A percentile compares a stretch with the other conserved stretches of the same genome.
phyloP scores from a whole-genome alignment of 768 basidiomycete species.

The Boletus pseudopeckii region DNA sequence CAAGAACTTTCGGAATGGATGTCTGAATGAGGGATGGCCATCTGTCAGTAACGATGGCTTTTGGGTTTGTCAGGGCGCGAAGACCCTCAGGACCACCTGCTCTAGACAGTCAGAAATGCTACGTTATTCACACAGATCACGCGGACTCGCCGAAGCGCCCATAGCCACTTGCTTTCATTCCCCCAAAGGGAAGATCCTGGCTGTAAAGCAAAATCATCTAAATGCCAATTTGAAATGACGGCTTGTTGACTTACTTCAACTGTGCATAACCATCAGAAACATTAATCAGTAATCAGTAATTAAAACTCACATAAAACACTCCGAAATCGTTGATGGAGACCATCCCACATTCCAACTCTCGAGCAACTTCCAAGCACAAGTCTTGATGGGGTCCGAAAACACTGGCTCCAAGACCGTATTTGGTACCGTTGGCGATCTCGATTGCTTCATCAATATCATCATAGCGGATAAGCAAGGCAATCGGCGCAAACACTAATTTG shows the following conservation, averaged over 20 bases:
- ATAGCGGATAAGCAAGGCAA: conserved; percentile 85
- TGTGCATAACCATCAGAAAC: conserved; percentile 29
- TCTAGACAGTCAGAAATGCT: conserved; percentile 7
- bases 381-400: conserved; percentile 88
- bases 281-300: background rate
- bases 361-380: conserved; percentile 76
- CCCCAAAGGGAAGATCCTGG: conserved; percentile 95
- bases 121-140: background rate
- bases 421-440: conserved; percentile 81
- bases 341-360: conserved; percentile 89
- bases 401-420: conserved; percentile 89
- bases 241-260: conserved; percentile 56
- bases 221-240: conserved; percentile 5
- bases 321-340: conserved; percentile 95
- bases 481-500: conserved; percentile 81
- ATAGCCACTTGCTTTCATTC: conserved; percentile 86
- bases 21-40: conserved; percentile 85
- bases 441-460: conserved; percentile 82
- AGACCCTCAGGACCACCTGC: conserved; percentile 92
- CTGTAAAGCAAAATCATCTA: conserved; percentile 30
- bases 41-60: conserved; percentile 82
- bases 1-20: conserved; percentile 76
- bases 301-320: conserved; percentile 69
- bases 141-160: conserved; percentile 76
- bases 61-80: conserved; percentile 81